Base-by-base conservation (phyloP, 192 early-diverging fungal genomes). In the Funneliformis geosporum region DNA sequence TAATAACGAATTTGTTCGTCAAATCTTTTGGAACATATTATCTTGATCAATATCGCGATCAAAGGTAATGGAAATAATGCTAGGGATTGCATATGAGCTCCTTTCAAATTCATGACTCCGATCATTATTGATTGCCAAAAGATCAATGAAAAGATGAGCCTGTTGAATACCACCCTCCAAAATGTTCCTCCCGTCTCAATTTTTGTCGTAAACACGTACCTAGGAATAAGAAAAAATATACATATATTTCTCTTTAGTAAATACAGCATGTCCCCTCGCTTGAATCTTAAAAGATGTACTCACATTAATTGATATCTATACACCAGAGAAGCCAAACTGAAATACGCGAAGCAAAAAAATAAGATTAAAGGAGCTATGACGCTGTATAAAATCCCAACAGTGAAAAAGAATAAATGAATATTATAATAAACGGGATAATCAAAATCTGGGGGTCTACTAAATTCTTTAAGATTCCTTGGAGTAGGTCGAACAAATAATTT, bases 301-400 rank as follows among this genome's bases (percentile, higher is more conserved):
- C 84, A 89, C 91, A 94, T 91, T 11, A 93, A 60, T 25, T 89
- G 87, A 85, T 94, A 93, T 84, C 90, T 91, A 86, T 89, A 94
- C 14, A 90, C 89, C 80, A 92, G 83, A 73, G 89, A 89, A 6
- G 91, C 89, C 46, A 93, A 80, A 10, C 88, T 81, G 71, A 93
- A 93, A 55, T 87, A 88, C 11, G 93, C 38, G 28, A 89, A 83
- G 0, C 89, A 88, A 84, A 93, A 93, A 38, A 89, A 86, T 39
- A 93, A 82, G 23, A 89, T 87, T 25, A 94, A 80, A 8, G 93
- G 93, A 7, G 92, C 87, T 73, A 93, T 89, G 12, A 93, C 89
- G 38, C 89, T 89, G 80, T 93, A 94, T 33, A 93, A 78, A 68
- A 93, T 86, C 46, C 91, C 88, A 67, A 93, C 89, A 2, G 92